phyloP scores from a whole-genome alignment of 768 basidiomycete species.

The Pleurotus djamor region DNA sequence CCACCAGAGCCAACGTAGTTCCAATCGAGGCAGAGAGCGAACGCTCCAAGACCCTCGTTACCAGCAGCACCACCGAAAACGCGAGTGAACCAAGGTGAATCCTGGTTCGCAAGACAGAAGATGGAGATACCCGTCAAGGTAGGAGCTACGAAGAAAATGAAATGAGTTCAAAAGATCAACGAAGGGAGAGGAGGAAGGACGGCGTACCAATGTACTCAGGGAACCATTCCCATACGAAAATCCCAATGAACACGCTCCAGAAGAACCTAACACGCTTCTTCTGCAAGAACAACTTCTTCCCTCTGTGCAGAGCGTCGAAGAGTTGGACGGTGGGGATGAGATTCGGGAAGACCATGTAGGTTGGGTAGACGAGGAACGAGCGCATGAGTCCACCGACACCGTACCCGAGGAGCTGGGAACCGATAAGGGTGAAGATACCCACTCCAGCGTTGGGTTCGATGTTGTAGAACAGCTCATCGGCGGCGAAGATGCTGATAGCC shows the following conservation, averaged over 20 bases:
- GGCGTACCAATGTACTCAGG: conserved; percentile 45
- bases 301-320: conserved; percentile 45
- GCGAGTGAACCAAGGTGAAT: conserved; percentile 47
- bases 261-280: conserved; percentile 57
- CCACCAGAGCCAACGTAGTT: conserved; percentile 50
- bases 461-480: conserved; percentile 45
- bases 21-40: conserved; percentile 64
- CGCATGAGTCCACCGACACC: conserved; percentile 42
- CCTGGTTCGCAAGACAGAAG: conserved; percentile 49
- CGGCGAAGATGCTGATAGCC: conserved; percentile 59
- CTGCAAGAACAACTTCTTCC: conserved; percentile 38
- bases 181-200: conserved; percentile 4
- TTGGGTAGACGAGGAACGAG: conserved; percentile 51
- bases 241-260: conserved; percentile 49
- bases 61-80: conserved; percentile 60
- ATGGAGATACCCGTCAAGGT: conserved; percentile 62
- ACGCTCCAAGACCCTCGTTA: conserved; percentile 61
- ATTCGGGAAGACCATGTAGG: conserved; percentile 43
- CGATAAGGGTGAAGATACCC: conserved; percentile 40
- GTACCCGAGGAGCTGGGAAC: conserved; percentile 37
- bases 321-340: conserved; percentile 32
- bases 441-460: conserved; percentile 41
- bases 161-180: not conserved
- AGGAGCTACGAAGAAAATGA: conserved; percentile 15
- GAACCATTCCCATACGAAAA: conserved; percentile 58